These are phyloP conservation scores for Simmondsia chinensis DNA, from an alignment of 148 eudicot species.

Conservation along the genomic window DNA sequence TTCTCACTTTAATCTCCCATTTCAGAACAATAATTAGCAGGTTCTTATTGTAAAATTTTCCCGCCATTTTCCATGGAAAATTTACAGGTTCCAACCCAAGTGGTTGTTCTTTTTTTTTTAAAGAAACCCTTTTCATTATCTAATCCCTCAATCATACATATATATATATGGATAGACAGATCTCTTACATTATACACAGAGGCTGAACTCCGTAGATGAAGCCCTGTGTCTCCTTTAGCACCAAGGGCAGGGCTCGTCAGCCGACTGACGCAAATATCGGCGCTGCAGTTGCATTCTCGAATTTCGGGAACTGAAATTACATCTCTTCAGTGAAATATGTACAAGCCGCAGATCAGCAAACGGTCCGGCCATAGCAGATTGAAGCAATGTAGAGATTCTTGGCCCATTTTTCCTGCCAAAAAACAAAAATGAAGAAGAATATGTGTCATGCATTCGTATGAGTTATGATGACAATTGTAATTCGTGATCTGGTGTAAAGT, in stretches of 20 bases:
- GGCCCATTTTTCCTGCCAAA: slow-evolving; percentile 77
- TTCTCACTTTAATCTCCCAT: no score
- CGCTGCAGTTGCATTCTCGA: neutral
- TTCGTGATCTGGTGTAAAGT: no score
- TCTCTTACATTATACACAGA: slow-evolving; percentile 17
- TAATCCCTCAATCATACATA: slow-evolving; percentile 17
- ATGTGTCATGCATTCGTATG: no score
- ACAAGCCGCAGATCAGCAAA: slow-evolving; percentile 35
- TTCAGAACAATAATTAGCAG: no score
- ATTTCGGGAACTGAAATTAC: slow-evolving; percentile 2
- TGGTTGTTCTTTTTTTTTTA: no score
- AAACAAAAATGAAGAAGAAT: neutral
- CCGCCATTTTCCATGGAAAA: no score
- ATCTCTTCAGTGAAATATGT: slow-evolving; percentile 20
- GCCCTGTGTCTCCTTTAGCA: neutral
- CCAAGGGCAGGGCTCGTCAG: slow-evolving; percentile 1
- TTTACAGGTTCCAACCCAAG: no score
- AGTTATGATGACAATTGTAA: no score
- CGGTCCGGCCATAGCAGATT: slow-evolving; percentile 83
- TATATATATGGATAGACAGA: slow-evolving; percentile 10
- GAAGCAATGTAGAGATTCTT: slow-evolving; percentile 85
- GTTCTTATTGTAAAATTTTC: no score
- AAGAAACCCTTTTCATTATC: slow-evolving; percentile 1
- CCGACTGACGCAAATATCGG: slow-evolving; percentile 10
- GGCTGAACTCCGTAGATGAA: neutral